Base-by-base conservation (phyloP, 164 flowering plant genomes). In the Piper betle region DNA sequence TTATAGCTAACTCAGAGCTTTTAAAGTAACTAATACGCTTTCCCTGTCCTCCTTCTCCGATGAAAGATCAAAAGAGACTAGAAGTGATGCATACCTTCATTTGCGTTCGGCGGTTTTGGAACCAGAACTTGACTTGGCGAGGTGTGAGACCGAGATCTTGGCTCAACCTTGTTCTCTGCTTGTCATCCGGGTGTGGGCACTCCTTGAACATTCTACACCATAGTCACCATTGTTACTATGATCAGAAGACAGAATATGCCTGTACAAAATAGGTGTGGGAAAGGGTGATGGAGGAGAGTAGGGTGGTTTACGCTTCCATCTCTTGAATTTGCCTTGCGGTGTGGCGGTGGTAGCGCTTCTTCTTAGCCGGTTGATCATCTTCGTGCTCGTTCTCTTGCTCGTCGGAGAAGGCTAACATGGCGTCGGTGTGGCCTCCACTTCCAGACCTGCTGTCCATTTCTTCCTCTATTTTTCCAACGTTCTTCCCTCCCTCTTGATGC, bases 61-160 rank as follows among this genome's bases (percentile, higher is more conserved):
- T 40, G 73, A 71, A 38, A 37, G 15, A 10, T 5, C 17, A 25
- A 25, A 55, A 4, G 58, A 2, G 16, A 37, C 6, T 1, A 16
- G 20, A 37, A 57, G 39, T 9, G 9, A 48, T 53, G 53, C 64
- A 37, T 42, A 53, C 62, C 62, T 92, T 92, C 89, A 85, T 80
- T 63, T 92, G 98, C 15, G 98, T 92, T 4, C 98, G 78, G 0
- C 96, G 81, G 68, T 92, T 92, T 72, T 92, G 98, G 80, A 92
- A 92, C 98, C 98, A 92, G 55, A 92, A 92, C 79, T 92, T 92
- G 74, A 92, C 96, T 68, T 92, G 98, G 20, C 96, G 82, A 1
- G 98, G 98, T 58, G 84, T 87, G 18, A 92, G 87, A 39, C 96
- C 88, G 0, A 92, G 82, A 0, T 92, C 96, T 60, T 85, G 93